Conservation (phyloP, 2,329 filamentous ascomycete genomes). For the Blastomyces gilchristii region DNA sequence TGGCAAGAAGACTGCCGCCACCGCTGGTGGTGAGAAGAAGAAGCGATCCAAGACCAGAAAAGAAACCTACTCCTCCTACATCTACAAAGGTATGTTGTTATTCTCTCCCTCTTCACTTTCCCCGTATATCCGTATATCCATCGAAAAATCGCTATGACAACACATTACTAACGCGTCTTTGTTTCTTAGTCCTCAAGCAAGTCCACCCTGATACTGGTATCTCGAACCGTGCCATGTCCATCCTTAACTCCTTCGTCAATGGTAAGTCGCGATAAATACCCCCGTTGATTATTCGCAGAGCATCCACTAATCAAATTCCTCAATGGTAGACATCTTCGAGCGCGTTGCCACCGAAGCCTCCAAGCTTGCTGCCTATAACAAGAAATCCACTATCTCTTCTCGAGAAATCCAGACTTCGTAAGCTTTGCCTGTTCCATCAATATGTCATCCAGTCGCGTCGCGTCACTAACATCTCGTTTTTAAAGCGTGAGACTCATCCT, state of each 20-base stretch:
- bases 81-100: conserved; percentile 85
- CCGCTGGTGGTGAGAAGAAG: conserved; percentile 96
- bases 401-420: conserved; percentile 97
- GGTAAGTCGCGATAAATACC: conserved; percentile 46
- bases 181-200: conserved; percentile 82
- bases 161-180: conserved; percentile 30
- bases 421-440: conserved; percentile 23
- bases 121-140: neutral
- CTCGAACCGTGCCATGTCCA: conserved; percentile 99
- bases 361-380: conserved; percentile 99
- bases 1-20: conserved; percentile 88
- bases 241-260: conserved; percentile 99
- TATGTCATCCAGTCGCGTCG: neutral
- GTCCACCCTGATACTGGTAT: conserved; percentile 99
- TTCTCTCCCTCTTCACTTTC: conserved; percentile 1
- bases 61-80: conserved; percentile 99
- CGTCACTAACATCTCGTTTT: neutral
- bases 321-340: conserved; percentile 80
- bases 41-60: conserved; percentile 99
- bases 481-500: conserved; percentile 82
- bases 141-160: neutral
- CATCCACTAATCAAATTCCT: conserved; percentile 2
- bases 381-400: conserved; percentile 99
- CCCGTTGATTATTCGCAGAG: no score
- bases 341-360: conserved; percentile 96